These are phyloP conservation scores for Ceratocystis cacaofunesta DNA, from an alignment of 2,329 filamentous ascomycete genomes.

Conservation along the genomic window DNA sequence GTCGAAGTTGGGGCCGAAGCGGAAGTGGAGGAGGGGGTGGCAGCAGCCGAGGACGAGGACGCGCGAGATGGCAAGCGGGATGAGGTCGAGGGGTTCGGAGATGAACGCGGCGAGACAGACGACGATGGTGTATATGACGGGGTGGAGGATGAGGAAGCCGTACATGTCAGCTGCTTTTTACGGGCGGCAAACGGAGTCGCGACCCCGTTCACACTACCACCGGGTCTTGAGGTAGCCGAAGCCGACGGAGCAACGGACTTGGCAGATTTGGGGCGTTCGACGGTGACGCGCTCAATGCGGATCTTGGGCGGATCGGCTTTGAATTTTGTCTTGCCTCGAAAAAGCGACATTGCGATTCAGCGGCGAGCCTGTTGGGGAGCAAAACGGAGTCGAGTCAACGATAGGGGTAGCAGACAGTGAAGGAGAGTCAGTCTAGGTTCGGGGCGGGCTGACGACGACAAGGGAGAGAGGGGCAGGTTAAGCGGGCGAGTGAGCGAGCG, in stretches of 20 bases:
- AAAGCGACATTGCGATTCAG: conserved; percentile 22
- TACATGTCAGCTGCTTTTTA: conserved; percentile 15
- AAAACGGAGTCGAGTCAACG: not conserved
- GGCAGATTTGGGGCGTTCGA: conserved; percentile 30
- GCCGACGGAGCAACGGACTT: conserved; percentile 25
- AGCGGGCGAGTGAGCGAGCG: not conserved
- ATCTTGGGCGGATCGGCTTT: conserved; percentile 36
- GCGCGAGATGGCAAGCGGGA: conserved; percentile 12
- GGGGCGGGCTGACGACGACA: not conserved
- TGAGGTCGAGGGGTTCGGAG: conserved; percentile 13
- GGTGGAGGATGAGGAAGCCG: conserved; percentile 9
- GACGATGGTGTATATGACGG: conserved; percentile 13
- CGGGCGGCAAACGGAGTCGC: conserved; percentile 17
- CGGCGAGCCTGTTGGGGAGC: not conserved
- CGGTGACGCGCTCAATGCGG: conserved; percentile 37
- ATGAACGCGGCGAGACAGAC: conserved; percentile 13
- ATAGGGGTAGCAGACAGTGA: not conserved
- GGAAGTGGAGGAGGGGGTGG: not conserved
- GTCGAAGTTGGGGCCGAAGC: not conserved
- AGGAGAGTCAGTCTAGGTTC: not conserved
- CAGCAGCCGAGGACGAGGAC: conserved; percentile 2
- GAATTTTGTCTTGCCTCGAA: conserved; percentile 34
- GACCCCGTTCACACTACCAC: not conserved
- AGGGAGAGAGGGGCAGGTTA: not conserved
- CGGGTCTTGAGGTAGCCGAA: conserved; percentile 19